Evolutionary conservation across 352 stramenopile genomes (phyloP), one percentile per base, ranked within the genome.

Genomic region (Globisporangium mamillatum): DNA sequence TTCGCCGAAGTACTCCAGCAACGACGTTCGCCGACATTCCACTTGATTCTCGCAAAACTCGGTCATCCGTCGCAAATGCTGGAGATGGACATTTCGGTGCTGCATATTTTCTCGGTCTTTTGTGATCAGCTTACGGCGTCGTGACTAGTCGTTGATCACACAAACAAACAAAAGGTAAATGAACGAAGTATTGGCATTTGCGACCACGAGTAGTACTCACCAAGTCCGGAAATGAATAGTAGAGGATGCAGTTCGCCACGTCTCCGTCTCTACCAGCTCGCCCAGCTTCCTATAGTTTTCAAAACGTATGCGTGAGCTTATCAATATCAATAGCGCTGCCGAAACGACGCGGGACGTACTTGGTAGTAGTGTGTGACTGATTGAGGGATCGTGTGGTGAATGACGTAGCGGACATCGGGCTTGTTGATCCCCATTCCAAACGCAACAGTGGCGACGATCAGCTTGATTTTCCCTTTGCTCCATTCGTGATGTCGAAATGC

Each of bases 351-450:
- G 22, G 16, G 8, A 63, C 53, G 32, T 75, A 95, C 88, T 75
- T 97, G 89, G 62, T 97, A 97, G 64, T 95, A 97, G 62, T 95
- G 86, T 12, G 86, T 94, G n/a, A 95, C 86, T 32, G 88, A 95
- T 66, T 97, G 86, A 6, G 89, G 89, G 6, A 95, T 90, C 5
- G 86, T 95, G 74, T 94, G 84, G 63, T 97, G 89, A 63, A 97
- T 95, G 55, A 97, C 89, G 67, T 95, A 97, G 36, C 89, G 86
- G 1, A 96, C 89, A 59, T 95, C 87, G 9, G 89, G 89, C 60
- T 96, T 95, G 71, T 95, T 95, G 66, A 96, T 96, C 18, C 88
- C 89, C 89, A 97, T 97, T 29, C 89, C 89, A 64, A 97, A 97
- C 0, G 89, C 89, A 52, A 97, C 80, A 0, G 89, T 97, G 20